Percentiles rank a stretch among this genome's conserved stretches.
Conservation (phyloP, 768 basidiomycete genomes). For the Polyporus arcularius region DNA sequence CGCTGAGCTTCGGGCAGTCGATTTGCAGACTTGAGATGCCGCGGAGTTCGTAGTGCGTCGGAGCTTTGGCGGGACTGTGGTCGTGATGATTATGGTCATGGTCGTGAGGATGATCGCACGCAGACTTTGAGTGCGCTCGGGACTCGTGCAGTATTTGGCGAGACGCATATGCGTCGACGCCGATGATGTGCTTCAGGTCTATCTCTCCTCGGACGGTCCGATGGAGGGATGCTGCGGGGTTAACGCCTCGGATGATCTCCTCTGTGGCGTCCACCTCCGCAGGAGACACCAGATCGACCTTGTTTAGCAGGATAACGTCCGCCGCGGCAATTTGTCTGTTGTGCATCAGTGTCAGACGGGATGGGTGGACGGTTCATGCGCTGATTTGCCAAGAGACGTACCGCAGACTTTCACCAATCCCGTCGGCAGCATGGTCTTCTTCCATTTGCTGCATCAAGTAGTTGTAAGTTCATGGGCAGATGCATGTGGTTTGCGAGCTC, state of each 20-base stretch:
- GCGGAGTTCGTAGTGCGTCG: slow-evolving; percentile 65
- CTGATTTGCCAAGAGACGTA: slow-evolving; percentile 32
- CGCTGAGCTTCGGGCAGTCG: slow-evolving; percentile 58
- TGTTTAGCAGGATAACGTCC: slow-evolving; percentile 92
- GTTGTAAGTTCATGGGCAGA: too few relatives aligned
- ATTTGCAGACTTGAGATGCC: slow-evolving; percentile 86
- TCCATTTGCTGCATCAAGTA: slow-evolving; percentile 71
- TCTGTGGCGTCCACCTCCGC: slow-evolving; percentile 51
- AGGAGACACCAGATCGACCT: slow-evolving; percentile 70
- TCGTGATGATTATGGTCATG: slow-evolving; percentile 36
- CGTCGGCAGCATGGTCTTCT: slow-evolving; percentile 68
- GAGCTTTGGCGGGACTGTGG: slow-evolving; percentile 28
- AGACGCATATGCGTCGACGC: slow-evolving; percentile 74
- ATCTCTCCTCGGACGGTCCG: slow-evolving; percentile 71
- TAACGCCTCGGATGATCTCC: slow-evolving; percentile 66
- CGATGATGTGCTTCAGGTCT: slow-evolving; percentile 76
- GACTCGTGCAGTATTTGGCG: slow-evolving; percentile 34
- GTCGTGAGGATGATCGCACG: slow-evolving; percentile 29
- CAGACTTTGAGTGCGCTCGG: background rate
- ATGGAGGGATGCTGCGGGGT: slow-evolving; percentile 77
- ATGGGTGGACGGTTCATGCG: too few relatives aligned
- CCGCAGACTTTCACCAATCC: slow-evolving; percentile 80
- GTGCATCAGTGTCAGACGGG: background rate
- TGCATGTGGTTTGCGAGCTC: background rate
- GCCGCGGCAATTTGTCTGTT: slow-evolving; percentile 91